phyloP scores from a whole-genome alignment of 2,329 filamentous ascomycete genomes.

The Trichoderma koningiopsis region DNA sequence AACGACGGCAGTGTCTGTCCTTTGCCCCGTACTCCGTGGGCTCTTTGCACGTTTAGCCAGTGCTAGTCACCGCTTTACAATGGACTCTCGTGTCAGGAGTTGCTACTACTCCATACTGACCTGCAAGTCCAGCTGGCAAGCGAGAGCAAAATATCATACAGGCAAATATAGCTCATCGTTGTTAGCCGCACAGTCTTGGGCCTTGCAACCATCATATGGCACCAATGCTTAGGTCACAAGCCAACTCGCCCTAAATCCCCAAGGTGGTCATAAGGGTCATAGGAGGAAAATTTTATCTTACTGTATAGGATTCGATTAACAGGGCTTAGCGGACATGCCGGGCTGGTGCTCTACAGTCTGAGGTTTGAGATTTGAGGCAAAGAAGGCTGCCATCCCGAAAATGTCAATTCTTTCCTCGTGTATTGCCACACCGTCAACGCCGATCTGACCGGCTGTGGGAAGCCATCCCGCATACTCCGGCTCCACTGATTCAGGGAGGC shows the following conservation, averaged over 20 bases:
- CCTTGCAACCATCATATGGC: conserved; percentile 18
- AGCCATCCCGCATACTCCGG: conserved; percentile 25
- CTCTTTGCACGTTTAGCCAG: not conserved
- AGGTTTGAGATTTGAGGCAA: not conserved
- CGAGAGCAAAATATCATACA: not conserved
- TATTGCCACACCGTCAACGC: conserved; percentile 20
- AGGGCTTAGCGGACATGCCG: conserved; percentile 15
- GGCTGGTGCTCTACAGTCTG: not conserved
- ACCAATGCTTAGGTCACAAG: not conserved
- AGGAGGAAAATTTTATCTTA: not conserved
- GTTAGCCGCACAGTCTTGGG: conserved; percentile 10
- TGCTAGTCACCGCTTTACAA: conserved; percentile 18
- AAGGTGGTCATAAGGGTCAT: not conserved
- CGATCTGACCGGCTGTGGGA: conserved; percentile 22
- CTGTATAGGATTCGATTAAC: not conserved
- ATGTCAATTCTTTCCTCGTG: not conserved
- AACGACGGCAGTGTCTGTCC: not conserved
- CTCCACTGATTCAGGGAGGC: conserved; percentile 21
- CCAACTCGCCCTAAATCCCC: not conserved
- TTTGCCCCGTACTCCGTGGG: not conserved
- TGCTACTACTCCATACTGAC: not conserved
- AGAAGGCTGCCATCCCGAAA: not conserved
- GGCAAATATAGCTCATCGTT: conserved; percentile 1
- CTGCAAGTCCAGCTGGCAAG: conserved; percentile 22
- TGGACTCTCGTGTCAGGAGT: not conserved